Base-by-base conservation (phyloP, 768 basidiomycete genomes). In the Termitomyces sp. region DNA sequence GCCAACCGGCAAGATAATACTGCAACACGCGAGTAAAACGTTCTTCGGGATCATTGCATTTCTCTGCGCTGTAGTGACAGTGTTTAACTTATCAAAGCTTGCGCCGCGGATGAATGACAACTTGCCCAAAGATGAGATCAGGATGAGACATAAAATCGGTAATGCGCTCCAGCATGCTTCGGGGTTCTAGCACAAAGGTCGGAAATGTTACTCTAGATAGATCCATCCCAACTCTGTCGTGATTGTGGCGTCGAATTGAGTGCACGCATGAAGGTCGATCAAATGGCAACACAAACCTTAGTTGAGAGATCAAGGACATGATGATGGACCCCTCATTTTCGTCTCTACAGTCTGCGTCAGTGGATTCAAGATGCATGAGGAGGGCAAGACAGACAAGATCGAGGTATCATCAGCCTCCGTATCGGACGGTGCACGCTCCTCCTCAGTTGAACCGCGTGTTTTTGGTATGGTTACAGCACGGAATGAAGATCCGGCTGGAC, bases 71-170 rank as follows among this genome's bases (percentile, higher is more conserved):
- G 64, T 42, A 35, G 25, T n/a, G 29, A 29, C 9, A 23, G 44
- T 20, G 41, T 41, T 27, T 36, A 4, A 23, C 52, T 52, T 41
- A 51, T 55, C 16, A 39, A 48, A 15, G 47, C 16, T 50, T 33
- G 18, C 25, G 15, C 9, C 18, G 38, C 29, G 18, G 7, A 42
- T 39, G 40, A 57, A 59, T 45, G 43, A 53, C 29, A 20, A 77
- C 89, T 71, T 71, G 85, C 93, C 92, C 91, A 73, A 96, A 96
- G 64, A 98, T 83, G 67, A 98, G 86, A 74, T 99, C 95, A 29
- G 97, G 94, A 72, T 98, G 97, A 53, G 94, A 89, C 88, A 98
- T 95, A 73, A 99, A 99, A 76, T 99, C 96, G 32, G 97, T 98
- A 64, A 99, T 96, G 61, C 97, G 86, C 76, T 99, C 97, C 45